Evolutionary conservation across 176 grass and related monocot genomes (phyloP).

Genomic region (Puccinellia tenuiflora): DNA sequence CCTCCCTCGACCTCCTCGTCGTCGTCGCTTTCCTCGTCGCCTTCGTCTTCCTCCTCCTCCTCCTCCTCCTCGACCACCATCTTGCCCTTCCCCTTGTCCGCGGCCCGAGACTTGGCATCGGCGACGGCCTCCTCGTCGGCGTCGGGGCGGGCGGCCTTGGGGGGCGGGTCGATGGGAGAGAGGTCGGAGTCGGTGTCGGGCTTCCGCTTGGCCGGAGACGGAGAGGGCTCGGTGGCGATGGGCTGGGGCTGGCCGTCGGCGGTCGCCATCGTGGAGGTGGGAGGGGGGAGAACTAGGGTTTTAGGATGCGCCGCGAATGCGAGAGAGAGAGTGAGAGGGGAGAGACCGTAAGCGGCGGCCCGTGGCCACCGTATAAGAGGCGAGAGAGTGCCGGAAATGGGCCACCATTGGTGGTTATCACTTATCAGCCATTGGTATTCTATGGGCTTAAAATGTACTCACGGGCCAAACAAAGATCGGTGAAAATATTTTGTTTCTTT

Average conservation of each 20-base stretch:
- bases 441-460: neutral
- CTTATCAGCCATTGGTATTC: neutral
- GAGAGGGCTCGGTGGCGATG: neutral
- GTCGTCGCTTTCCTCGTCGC: neutral
- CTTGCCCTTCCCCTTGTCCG: slow-evolving; percentile 73
- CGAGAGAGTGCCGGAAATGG: neutral
- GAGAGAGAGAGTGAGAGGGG: neutral
- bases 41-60: neutral
- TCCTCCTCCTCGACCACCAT: slow-evolving; percentile 54
- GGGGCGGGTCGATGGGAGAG: slow-evolving; percentile 13
- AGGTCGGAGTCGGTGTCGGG: slow-evolving; percentile 26
- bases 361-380: neutral
- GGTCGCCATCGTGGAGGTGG: slow-evolving; percentile 29
- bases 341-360: neutral
- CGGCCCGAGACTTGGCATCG: slow-evolving; percentile 15
- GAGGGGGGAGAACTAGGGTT: slow-evolving; percentile 24
- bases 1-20: neutral
- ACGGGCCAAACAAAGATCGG: neutral
- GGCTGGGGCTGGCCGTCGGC: slow-evolving; percentile 31
- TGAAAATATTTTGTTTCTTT: neutral
- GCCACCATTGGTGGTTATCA: neutral
- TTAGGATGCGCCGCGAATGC: neutral
- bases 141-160: slow-evolving; percentile 33
- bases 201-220: slow-evolving; percentile 50
- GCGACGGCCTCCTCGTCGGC: slow-evolving; percentile 29